Conservation (phyloP, 176 grass and related monocot species). For the Musa itinerans region DNA sequence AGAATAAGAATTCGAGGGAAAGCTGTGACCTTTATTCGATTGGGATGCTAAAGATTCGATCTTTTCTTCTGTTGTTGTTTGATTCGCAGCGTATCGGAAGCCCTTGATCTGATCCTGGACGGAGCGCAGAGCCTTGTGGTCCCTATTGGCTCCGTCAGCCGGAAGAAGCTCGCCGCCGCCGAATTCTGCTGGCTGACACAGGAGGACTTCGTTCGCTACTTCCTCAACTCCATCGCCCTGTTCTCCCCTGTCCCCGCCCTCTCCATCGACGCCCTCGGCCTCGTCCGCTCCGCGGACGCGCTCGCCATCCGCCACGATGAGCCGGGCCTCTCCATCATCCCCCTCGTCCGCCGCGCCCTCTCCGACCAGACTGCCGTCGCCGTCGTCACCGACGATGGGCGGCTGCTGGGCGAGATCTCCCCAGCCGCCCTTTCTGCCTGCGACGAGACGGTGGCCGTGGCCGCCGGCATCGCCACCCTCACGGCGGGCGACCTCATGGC, state of each 20-base stretch:
- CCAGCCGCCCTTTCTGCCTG: conserved; percentile 40
- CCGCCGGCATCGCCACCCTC: conserved; percentile 58
- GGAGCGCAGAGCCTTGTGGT: conserved; percentile 61
- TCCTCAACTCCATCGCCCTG: conserved; percentile 75
- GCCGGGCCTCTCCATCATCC: conserved; percentile 48
- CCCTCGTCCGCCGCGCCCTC: conserved; percentile 51
- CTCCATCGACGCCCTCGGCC: conserved; percentile 54
- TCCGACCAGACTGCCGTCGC: conserved; percentile 46
- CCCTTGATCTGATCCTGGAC: conserved; percentile 61
- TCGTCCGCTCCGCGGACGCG: conserved; percentile 42
- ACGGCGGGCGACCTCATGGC: conserved; percentile 77
- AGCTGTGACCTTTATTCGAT: not conserved
- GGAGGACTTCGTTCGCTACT: conserved; percentile 79
- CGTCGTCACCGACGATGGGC: conserved; percentile 45
- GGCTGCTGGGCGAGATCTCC: conserved; percentile 71
- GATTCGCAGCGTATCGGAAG: conserved; percentile 60
- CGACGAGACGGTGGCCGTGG: conserved; percentile 29
- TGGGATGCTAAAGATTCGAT: not conserved
- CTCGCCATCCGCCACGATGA: conserved; percentile 49
- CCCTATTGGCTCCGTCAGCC: conserved; percentile 34
- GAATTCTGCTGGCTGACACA: conserved; percentile 86
- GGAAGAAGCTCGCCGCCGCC: conserved; percentile 24
- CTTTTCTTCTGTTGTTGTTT: not conserved
- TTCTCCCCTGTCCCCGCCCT: conserved; percentile 58
- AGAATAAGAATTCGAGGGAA: not conserved